phyloP scores from a whole-genome alignment of 73 alveolate species.

The Paramecium biaurelia region DNA sequence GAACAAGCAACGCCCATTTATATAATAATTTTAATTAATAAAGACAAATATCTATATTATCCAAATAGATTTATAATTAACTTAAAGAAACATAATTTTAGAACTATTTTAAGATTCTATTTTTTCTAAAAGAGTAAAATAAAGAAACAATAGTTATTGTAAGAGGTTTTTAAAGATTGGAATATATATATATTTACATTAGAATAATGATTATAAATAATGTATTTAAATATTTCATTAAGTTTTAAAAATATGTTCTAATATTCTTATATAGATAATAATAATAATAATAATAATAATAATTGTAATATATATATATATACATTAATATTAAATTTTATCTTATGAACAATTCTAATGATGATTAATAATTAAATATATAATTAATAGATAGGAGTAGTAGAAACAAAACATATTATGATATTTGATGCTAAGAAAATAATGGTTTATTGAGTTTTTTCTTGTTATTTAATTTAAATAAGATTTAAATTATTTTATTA shows the following conservation, averaged over 20 bases:
- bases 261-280: neutral
- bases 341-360: neutral
- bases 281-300: too few species aligned
- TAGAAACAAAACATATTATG: neutral
- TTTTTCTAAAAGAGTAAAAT: too few species aligned
- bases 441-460: neutral
- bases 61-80: neutral
- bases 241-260: too few species aligned
- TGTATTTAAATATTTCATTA: too few species aligned
- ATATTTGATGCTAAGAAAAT: neutral
- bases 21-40: neutral
- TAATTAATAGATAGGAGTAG: neutral
- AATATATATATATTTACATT: too few species aligned
- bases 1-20: constrained; percentile 19
- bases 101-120: neutral
- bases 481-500: constrained; percentile 22
- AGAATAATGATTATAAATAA: too few species aligned
- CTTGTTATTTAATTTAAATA: neutral
- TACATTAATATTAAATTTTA: too few species aligned
- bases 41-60: neutral
- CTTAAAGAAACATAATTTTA: neutral
- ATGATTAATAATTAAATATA: neutral
- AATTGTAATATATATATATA: too few species aligned
- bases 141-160: too few species aligned
- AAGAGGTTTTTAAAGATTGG: neutral